These are phyloP conservation scores for Gilbertella persicaria DNA, from an alignment of 371 early-diverging fungal genomes.

Conservation along the genomic window DNA sequence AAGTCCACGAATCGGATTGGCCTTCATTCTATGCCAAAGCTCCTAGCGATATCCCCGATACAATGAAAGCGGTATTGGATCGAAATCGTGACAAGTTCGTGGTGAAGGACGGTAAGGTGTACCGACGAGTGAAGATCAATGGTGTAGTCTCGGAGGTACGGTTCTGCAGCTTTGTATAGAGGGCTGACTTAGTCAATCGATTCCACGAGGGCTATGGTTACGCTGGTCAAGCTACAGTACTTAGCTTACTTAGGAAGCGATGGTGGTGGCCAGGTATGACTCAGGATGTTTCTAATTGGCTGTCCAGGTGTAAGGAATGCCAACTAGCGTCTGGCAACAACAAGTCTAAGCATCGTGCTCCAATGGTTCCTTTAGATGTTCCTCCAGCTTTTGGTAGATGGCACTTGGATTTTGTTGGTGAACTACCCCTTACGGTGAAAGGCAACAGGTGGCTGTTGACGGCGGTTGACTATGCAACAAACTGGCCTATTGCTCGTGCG, in stretches of 20 bases:
- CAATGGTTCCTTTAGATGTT: constrained; percentile 7
- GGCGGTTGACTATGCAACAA: constrained; percentile 46
- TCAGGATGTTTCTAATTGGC: constrained; percentile 10
- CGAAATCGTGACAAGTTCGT: neutral
- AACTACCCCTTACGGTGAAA: constrained; percentile 16
- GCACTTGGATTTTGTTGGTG: constrained; percentile 6
- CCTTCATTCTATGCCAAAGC: constrained; percentile 17
- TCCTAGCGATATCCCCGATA: constrained; percentile 21
- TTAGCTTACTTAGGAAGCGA: neutral
- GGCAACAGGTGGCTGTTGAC: constrained; percentile 28
- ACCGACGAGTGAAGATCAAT: neutral
- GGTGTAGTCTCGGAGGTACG: neutral
- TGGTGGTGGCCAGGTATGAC: constrained; percentile 7
- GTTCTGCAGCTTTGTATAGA: neutral
- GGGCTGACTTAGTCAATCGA: constrained; percentile 8
- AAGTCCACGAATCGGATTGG: constrained; percentile 15
- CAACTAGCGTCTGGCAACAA: constrained; percentile 8
- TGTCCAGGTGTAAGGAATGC: neutral
- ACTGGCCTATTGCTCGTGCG: constrained; percentile 37
- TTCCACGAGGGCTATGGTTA: constrained; percentile 19
- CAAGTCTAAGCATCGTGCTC: neutral
- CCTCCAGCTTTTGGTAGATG: constrained; percentile 21
- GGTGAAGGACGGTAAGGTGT: neutral
- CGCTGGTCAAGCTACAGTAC: constrained; percentile 11
- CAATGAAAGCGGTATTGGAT: constrained; percentile 2